A percentile compares a stretch with the other conserved stretches of the same genome.
Evolutionary conservation across 78 protist genomes (phyloP).

Genomic region (Isochrysis galbana): DNA sequence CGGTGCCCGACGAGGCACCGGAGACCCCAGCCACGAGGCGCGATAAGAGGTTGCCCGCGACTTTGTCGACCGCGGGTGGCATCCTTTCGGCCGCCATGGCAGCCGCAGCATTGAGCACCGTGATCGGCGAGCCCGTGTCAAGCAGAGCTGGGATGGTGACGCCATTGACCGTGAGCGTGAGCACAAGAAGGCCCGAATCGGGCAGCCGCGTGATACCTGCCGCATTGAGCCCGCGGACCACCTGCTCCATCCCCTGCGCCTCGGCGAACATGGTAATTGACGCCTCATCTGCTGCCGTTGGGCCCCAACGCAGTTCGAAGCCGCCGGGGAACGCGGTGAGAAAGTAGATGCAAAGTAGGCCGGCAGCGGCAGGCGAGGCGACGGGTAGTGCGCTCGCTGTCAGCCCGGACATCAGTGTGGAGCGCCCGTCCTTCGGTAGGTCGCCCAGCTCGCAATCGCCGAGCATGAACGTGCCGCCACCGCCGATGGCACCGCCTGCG

Average conservation of each 20-base stretch:
- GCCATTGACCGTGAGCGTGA: background rate
- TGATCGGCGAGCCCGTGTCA: constrained; percentile 4
- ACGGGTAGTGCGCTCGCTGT: background rate
- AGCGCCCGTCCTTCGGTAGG: background rate
- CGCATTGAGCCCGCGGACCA: background rate
- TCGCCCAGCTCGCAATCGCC: background rate
- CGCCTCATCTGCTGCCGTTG: background rate
- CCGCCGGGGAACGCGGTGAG: background rate
- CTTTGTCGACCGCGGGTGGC: background rate
- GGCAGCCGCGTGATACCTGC: background rate
- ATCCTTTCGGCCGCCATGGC: background rate
- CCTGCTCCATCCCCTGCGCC: background rate
- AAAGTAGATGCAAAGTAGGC: background rate
- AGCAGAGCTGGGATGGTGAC: background rate
- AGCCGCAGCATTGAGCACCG: background rate
- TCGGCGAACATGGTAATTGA: background rate
- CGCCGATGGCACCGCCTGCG: background rate
- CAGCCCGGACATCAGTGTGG: background rate
- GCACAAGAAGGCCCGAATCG: background rate
- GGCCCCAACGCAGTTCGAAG: background rate
- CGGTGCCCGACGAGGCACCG: background rate
- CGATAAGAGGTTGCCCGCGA: background rate
- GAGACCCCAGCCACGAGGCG: background rate
- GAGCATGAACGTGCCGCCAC: background rate
- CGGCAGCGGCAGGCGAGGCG: background rate